These are phyloP conservation scores for Choiromyces venosus DNA, from an alignment of 495 filamentous ascomycete species.

Conservation along the genomic window DNA sequence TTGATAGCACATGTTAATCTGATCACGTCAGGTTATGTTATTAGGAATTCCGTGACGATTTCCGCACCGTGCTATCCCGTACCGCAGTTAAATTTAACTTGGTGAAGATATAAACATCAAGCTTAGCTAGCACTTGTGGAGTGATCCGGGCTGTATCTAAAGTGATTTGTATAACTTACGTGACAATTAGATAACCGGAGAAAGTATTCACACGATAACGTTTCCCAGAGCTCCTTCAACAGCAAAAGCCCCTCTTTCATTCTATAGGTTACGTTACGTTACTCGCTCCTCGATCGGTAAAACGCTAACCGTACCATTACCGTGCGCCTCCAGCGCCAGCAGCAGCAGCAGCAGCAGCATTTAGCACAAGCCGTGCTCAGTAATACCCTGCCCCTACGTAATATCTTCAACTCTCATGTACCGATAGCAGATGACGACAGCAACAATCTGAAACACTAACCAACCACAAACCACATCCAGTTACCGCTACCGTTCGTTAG, in stretches of 20 bases:
- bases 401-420: neutral
- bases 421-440: constrained; percentile 31
- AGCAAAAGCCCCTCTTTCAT: neutral
- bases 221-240: neutral
- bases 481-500: neutral
- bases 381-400: neutral
- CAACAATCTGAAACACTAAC: constrained; percentile 34
- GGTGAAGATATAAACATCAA: neutral
- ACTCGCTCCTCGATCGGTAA: neutral
- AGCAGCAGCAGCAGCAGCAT: neutral
- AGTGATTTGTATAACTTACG: neutral
- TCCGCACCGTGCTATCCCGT: neutral
- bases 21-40: neutral
- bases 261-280: neutral
- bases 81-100: neutral
- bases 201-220: neutral
- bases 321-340: neutral
- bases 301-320: neutral
- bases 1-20: neutral
- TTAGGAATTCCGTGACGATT: neutral
- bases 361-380: constrained; percentile 1
- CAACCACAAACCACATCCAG: neutral
- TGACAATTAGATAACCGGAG: neutral
- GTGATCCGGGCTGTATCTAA: neutral
- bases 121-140: neutral